These are phyloP conservation scores for Agrocybe praecox DNA, from an alignment of 768 basidiomycete genomes.

Conservation along the genomic window DNA sequence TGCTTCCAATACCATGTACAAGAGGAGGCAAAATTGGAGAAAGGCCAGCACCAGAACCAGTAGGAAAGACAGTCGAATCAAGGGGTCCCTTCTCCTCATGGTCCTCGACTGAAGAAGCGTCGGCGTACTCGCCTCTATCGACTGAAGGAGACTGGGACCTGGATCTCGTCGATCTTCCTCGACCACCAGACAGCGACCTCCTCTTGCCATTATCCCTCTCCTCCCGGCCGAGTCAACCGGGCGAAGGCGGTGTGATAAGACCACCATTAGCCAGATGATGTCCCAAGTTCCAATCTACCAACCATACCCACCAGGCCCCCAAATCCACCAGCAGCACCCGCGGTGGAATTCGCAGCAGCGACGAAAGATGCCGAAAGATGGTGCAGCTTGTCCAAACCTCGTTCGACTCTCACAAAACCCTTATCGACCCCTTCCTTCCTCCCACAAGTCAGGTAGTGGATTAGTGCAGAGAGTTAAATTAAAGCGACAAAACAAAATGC, in stretches of 20 bases:
- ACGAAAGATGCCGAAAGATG: neutral
- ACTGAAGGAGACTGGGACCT: conserved; percentile 18
- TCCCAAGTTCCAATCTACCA: conserved; percentile 7
- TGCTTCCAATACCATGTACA: too few relatives aligned
- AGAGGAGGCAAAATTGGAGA: conserved; percentile 7
- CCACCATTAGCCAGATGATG: conserved; percentile 39
- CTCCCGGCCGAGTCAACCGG: conserved; percentile 60
- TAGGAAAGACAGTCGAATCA: too few relatives aligned
- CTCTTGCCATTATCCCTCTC: conserved; percentile 39
- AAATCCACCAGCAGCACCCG: neutral
- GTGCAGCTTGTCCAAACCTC: conserved; percentile 1
- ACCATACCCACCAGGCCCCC: too few relatives aligned
- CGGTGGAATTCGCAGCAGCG: neutral
- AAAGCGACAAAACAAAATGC: too few relatives aligned
- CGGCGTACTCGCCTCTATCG: conserved; percentile 13
- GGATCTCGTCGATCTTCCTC: conserved; percentile 24
- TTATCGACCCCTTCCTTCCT: conserved; percentile 55
- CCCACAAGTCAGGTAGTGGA: too few relatives aligned
- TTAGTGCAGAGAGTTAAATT: too few relatives aligned
- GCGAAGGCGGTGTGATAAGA: conserved; percentile 76
- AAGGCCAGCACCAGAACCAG: conserved; percentile 14
- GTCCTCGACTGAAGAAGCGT: neutral
- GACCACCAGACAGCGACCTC: conserved; percentile 20
- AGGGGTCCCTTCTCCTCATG: conserved; percentile 8
- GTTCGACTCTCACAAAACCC: conserved; percentile 49